Evolutionary conservation across 768 basidiomycete genomes (phyloP).

Genomic region (Stropharia rugosoannulata): DNA sequence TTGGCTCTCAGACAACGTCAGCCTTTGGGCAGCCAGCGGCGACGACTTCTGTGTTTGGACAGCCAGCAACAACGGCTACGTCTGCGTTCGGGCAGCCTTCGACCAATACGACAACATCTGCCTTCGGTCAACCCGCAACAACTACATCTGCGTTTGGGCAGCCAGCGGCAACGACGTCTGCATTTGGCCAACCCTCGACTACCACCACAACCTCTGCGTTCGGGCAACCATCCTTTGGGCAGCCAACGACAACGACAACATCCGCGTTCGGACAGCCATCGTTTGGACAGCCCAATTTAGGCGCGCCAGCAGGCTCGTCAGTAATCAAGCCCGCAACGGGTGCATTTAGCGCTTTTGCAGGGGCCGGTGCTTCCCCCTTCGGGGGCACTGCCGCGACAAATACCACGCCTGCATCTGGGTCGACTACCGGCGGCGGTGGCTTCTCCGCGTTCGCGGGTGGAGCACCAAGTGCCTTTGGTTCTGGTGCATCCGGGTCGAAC

Average conservation of each 20-base stretch:
- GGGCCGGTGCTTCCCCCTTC: conserved; percentile 30
- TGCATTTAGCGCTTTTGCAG: conserved; percentile 46
- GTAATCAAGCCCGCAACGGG: conserved; percentile 51
- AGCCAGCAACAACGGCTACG: conserved; percentile 19
- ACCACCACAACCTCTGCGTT: conserved; percentile 24
- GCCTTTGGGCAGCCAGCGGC: conserved; percentile 6
- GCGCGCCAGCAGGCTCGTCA: conserved; percentile 28
- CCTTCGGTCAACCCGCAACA: conserved; percentile 35
- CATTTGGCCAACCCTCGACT: conserved; percentile 33
- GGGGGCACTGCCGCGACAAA: conserved; percentile 19
- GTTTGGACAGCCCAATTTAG: conserved; percentile 22
- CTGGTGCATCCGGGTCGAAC: conserved; percentile 23
- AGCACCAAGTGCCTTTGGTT: conserved; percentile 39
- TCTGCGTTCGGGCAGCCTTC: conserved; percentile 26
- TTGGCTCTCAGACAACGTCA: conserved; percentile 15
- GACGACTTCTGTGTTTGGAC: conserved; percentile 26
- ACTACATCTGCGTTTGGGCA: conserved; percentile 27
- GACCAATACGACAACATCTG: conserved; percentile 24
- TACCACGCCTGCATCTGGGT: conserved; percentile 5
- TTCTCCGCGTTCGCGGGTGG: conserved; percentile 55
- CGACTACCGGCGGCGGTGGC: conserved; percentile 30
- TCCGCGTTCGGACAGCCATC: conserved; percentile 22
- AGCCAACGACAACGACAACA: conserved; percentile 22
- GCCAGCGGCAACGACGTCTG: conserved; percentile 26
- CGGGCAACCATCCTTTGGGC: conserved; percentile 30